Evolutionary conservation across 1,284 basidiomycete genomes (phyloP).

Genomic region (Apiotrichum porosum): DNA sequence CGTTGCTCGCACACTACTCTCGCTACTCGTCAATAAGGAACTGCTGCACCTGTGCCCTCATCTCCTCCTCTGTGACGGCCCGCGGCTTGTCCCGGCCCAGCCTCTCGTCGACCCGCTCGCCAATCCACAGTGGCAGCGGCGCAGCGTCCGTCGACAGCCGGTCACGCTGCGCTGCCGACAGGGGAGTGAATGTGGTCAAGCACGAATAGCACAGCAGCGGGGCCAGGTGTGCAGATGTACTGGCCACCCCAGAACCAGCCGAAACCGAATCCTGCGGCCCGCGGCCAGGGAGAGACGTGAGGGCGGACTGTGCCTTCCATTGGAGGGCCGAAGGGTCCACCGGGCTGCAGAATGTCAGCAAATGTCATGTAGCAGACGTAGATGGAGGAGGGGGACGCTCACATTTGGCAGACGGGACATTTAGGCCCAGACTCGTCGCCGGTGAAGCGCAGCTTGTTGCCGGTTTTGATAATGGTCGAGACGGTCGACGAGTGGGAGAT

Average conservation of each 20-base stretch:
- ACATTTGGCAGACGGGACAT: constrained; percentile 73
- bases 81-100: not conserved
- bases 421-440: constrained; percentile 41
- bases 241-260: no score
- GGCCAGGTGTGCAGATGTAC: constrained; percentile 46
- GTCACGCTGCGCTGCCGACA: constrained; percentile 17
- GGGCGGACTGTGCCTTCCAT: constrained; percentile 69
- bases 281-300: constrained; percentile 55
- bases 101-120: constrained; percentile 13
- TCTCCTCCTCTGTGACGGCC: constrained; percentile 23
- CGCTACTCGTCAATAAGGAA: constrained; percentile 23
- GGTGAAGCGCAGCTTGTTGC: constrained; percentile 68
- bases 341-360: constrained; percentile 52
- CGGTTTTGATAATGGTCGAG: constrained; percentile 77
- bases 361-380: not conserved
- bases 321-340: constrained; percentile 61
- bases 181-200: constrained; percentile 60
- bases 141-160: constrained; percentile 10
- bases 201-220: constrained; percentile 67
- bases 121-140: constrained; percentile 36
- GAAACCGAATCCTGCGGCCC: no score
- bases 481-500: constrained; percentile 83
- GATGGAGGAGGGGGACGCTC: constrained; percentile 36
- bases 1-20: constrained; percentile 2
- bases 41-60: constrained; percentile 32